These are phyloP conservation scores for Mycena galopus DNA, from an alignment of 768 basidiomycete species.

Conservation along the genomic window DNA sequence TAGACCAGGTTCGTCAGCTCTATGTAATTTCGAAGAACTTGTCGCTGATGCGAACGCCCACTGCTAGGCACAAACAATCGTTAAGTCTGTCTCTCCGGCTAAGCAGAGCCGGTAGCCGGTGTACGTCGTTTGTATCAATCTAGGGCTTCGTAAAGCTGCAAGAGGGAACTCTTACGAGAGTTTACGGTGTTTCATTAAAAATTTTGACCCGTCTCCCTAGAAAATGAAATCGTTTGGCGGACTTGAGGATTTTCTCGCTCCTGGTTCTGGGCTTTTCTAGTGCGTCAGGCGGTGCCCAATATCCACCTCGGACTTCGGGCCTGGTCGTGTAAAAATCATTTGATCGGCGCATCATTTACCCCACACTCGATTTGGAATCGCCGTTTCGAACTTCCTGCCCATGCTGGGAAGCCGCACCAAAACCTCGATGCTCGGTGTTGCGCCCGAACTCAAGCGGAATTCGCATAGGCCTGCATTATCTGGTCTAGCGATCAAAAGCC, in stretches of 20 bases:
- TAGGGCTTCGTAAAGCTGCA: background rate
- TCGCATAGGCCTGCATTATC: background rate
- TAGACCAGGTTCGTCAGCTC: constrained; percentile 33
- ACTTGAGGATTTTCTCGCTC: background rate
- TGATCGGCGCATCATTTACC: constrained; percentile 20
- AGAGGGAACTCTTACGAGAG: background rate
- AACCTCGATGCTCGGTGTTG: no score
- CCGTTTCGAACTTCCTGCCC: background rate
- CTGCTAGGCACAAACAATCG: constrained; percentile 14
- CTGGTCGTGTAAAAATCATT: background rate
- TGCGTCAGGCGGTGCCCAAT: background rate
- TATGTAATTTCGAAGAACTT: constrained; percentile 37
- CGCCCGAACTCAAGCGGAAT: background rate
- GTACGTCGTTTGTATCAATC: background rate
- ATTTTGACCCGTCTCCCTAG: background rate
- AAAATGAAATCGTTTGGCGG: background rate
- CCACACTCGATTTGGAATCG: constrained; percentile 21
- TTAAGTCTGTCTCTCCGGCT: background rate
- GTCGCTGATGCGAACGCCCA: constrained; percentile 32
- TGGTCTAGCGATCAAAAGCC: background rate
- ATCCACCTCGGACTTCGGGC: background rate
- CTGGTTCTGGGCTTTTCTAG: background rate
- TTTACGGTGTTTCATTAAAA: background rate
- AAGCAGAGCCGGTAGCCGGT: constrained; percentile 21
- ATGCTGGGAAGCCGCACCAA: background rate